Evolutionary conservation across 306 rosid genomes (phyloP), one percentile per base, ranked within the genome.

Genomic region (Cyamopsis tetragonoloba): DNA sequence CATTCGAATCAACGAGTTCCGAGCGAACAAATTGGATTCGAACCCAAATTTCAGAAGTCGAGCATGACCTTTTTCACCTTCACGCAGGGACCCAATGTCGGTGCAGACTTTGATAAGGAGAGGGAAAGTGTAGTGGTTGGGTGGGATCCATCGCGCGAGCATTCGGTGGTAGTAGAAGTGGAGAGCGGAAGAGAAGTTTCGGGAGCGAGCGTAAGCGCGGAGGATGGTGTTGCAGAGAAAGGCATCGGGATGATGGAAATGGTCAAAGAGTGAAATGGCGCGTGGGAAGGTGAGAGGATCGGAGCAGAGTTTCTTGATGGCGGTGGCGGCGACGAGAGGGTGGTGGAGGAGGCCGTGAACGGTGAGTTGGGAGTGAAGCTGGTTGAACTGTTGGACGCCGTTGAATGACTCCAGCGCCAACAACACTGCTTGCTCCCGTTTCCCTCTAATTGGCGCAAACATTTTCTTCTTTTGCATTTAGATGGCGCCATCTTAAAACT

Each of bases 81-180:
- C 81, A 26, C 7, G 18, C 31, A 57, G 28, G 0, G 51, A 63
- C 39, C 79, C 43, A 0, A 37, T 13, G 6, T 66, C 88, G 6
- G 63, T 65, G 2, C 80, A 82, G 1, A 70, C 61, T 56, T 89
- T 89, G 39, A 89, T 62, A 13, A 89, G 6, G 31, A 84, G 72
- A 1, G 92, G 92, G 53, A 86, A 89, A 9, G 92, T 86, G 53
- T 80, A 85, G 50, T 84, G 82, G 50, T 89, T 83, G 0, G 88
- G 90, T 7, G 54, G n/a, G 26, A 84, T 55, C 14, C 12, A 55
- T 3, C 75, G 59, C 0, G 75, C 59, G 6, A 76, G 72, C 92
- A 89, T 86, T 32, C 48, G 60, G 32, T 71, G 22, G 13, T 84
- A 77, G 74, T 80, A 80, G 66, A 77, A 89, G 8, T 46, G 13